Evolutionary conservation across 495 filamentous ascomycete species (phyloP).

Genomic region (Penicillium silybi): DNA sequence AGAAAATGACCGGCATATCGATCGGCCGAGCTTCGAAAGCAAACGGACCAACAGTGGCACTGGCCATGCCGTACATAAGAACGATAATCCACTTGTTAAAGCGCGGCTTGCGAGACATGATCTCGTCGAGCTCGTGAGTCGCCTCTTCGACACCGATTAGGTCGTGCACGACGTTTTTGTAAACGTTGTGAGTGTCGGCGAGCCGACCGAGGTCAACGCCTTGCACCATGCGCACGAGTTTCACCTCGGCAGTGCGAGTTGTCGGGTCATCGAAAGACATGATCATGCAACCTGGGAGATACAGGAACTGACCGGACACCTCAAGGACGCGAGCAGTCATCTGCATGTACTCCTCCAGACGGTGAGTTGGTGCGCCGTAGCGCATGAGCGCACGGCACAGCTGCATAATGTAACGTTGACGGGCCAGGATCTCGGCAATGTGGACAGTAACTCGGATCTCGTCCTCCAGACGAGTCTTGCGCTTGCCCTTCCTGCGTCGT

Average conservation of each 20-base stretch:
- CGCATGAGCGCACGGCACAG: slow-evolving; percentile 85
- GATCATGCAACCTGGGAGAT: slow-evolving; percentile 93
- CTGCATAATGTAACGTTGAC: slow-evolving; percentile 83
- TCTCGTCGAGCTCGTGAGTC: slow-evolving; percentile 61
- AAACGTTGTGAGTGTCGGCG: slow-evolving; percentile 81
- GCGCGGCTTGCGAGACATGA: slow-evolving; percentile 62
- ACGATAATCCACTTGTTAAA: slow-evolving; percentile 72
- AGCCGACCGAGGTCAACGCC: slow-evolving; percentile 84
- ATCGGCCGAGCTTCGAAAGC: slow-evolving; percentile 81
- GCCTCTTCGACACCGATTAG: slow-evolving; percentile 82
- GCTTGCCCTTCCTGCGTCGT: slow-evolving; percentile 27
- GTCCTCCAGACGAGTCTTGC: slow-evolving; percentile 57
- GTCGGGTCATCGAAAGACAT: slow-evolving; percentile 88
- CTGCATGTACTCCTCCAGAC: slow-evolving; percentile 83
- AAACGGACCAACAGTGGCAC: slow-evolving; percentile 74
- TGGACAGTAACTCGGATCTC: slow-evolving; percentile 74
- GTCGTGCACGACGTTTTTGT: slow-evolving; percentile 91
- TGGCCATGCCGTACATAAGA: slow-evolving; percentile 75
- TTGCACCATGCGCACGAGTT: slow-evolving; percentile 72
- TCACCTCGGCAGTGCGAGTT: slow-evolving; percentile 90
- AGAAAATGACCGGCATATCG: slow-evolving; percentile 82
- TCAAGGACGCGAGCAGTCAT: slow-evolving; percentile 87
- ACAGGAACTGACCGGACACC: slow-evolving; percentile 87
- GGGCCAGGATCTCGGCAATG: slow-evolving; percentile 78
- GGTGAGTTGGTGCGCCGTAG: slow-evolving; percentile 74